These are phyloP conservation scores for Phytophthora megakarya DNA, from an alignment of 352 stramenopile species.

Conservation along the genomic window DNA sequence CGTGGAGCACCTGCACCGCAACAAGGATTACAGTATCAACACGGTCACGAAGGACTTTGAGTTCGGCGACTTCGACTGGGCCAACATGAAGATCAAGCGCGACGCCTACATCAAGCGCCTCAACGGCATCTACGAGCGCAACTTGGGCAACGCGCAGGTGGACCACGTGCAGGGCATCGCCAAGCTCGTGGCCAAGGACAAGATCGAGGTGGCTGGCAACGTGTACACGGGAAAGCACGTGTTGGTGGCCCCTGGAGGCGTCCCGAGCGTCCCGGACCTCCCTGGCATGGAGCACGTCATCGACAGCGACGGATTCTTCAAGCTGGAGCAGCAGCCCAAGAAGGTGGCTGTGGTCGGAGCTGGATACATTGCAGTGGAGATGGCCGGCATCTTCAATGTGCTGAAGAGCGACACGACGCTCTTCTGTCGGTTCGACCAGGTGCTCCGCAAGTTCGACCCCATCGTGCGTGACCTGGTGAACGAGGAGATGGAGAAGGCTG, in stretches of 20 bases:
- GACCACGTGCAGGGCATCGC: constrained; percentile 88
- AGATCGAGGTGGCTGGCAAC: constrained; percentile 78
- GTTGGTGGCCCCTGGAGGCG: constrained; percentile 94
- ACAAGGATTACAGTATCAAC: constrained; percentile 74
- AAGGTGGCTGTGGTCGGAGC: constrained; percentile 94
- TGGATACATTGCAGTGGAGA: constrained; percentile 98
- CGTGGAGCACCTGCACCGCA: constrained; percentile 74
- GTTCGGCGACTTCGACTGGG: constrained; percentile 90
- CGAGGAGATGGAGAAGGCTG: constrained; percentile 72
- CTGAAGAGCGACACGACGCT: constrained; percentile 92
- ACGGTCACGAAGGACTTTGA: constrained; percentile 48
- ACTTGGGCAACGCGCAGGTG: constrained; percentile 92
- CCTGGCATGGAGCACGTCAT: constrained; percentile 94
- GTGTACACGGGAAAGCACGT: constrained; percentile 92
- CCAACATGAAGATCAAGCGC: constrained; percentile 90
- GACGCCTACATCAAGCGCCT: constrained; percentile 95
- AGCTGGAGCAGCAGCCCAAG: constrained; percentile 90
- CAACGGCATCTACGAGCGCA: constrained; percentile 97
- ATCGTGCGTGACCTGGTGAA: constrained; percentile 85
- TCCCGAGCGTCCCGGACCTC: constrained; percentile 83
- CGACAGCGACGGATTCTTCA: constrained; percentile 97
- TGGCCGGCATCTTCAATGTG: constrained; percentile 94
- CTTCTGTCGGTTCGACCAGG: constrained; percentile 88
- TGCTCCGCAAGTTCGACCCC: constrained; percentile 91
- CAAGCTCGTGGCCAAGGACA: constrained; percentile 84